Evolutionary conservation across 331 rosid species (phyloP).

Genomic region (Saraca asoca): DNA sequence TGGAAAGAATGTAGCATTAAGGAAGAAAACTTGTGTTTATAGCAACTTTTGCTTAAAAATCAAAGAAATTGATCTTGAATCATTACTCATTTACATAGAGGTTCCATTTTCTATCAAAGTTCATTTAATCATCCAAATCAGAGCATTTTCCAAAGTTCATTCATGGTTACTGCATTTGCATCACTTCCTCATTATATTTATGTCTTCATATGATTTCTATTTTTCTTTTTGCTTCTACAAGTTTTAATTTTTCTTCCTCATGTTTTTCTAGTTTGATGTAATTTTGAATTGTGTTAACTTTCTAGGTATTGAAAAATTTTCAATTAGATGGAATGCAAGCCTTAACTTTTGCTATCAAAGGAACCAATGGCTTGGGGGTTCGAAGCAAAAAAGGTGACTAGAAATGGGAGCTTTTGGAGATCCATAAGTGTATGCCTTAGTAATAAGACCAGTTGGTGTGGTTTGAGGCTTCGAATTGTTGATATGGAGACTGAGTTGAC

Average conservation of each 20-base stretch:
- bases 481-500: constrained; percentile 51
- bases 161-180: background rate
- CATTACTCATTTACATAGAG: background rate
- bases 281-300: constrained; percentile 28
- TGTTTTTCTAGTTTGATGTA: no score
- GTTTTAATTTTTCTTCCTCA: no score
- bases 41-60: no score
- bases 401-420: constrained; percentile 39
- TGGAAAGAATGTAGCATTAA: no score
- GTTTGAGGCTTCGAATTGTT: constrained; percentile 46
- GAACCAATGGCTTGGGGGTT: constrained; percentile 45
- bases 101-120: background rate
- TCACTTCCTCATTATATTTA: background rate
- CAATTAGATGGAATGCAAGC: constrained; percentile 66
- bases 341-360: constrained; percentile 51
- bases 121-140: no score
- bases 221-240: no score
- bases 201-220: no score
- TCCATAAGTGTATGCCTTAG: constrained; percentile 46
- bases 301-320: constrained; percentile 32
- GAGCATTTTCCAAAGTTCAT: background rate
- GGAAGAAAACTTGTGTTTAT: no score
- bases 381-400: constrained; percentile 45
- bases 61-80: no score
- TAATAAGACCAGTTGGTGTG: constrained; percentile 39